Evolutionary conservation across 1,139 yeast genomes (phyloP).

Genomic region (Hemisphaericaspora lyxosophila): DNA sequence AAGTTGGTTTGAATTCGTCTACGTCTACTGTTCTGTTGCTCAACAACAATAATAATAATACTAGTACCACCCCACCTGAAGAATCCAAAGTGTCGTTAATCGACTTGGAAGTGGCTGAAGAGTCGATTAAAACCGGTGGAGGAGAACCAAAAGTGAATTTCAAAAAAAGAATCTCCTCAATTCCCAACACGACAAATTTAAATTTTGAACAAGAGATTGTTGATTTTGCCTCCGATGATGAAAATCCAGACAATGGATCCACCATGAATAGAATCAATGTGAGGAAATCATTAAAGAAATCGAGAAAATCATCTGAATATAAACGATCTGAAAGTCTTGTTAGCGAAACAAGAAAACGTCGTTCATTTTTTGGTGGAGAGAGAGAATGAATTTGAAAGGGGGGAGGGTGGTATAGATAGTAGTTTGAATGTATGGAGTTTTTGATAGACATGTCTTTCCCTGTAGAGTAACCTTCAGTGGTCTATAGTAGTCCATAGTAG

Average conservation of each 20-base stretch:
- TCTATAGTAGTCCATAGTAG: too few relatives aligned
- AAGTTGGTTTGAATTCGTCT: slow-evolving; percentile 37
- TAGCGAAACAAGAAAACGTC: slow-evolving; percentile 29
- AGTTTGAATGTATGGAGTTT: not conserved
- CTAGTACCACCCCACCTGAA: slow-evolving; percentile 4
- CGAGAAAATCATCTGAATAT: slow-evolving; percentile 33
- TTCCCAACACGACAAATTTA: slow-evolving; percentile 30
- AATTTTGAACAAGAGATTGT: slow-evolving; percentile 46
- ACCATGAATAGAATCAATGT: slow-evolving; percentile 44
- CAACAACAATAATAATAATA: slow-evolving; percentile 4
- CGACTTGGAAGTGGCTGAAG: slow-evolving; percentile 31
- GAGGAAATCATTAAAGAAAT: slow-evolving; percentile 38
- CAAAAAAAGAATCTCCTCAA: slow-evolving; percentile 34
- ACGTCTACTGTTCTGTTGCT: slow-evolving; percentile 21
- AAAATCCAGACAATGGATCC: slow-evolving; percentile 39
- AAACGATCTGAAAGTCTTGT: slow-evolving; percentile 34
- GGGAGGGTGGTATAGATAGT: too few relatives aligned
- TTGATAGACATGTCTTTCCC: too few relatives aligned
- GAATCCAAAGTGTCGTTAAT: slow-evolving; percentile 29
- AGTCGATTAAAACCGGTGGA: slow-evolving; percentile 7
- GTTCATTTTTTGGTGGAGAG: slow-evolving; percentile 30
- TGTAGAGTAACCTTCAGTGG: too few relatives aligned
- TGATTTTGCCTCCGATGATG: slow-evolving; percentile 52
- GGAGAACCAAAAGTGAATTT: slow-evolving; percentile 24
- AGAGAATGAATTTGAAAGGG: not conserved